phyloP scores from a whole-genome alignment of 2,329 filamentous ascomycete species.

The Dryadomyces quercivorus region DNA sequence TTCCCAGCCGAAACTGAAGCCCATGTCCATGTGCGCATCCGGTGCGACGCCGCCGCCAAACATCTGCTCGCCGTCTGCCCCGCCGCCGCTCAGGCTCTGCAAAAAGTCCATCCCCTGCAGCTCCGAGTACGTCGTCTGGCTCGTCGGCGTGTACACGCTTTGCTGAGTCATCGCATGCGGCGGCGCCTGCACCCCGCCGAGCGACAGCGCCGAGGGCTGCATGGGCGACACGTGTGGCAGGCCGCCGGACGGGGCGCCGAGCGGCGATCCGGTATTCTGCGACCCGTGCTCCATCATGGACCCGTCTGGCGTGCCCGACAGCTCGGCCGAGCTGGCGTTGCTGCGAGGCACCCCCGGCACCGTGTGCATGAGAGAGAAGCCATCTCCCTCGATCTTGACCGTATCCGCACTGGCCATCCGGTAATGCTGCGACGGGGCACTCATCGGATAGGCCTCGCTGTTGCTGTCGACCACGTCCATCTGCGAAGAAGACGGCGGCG shows the following conservation, averaged over 20 bases:
- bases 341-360: slow-evolving; percentile 27
- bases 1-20: slow-evolving; percentile 55
- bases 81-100: slow-evolving; percentile 25
- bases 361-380: slow-evolving; percentile 25
- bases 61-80: slow-evolving; percentile 2
- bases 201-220: slow-evolving; percentile 11
- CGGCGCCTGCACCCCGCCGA: slow-evolving; percentile 19
- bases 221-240: slow-evolving; percentile 5
- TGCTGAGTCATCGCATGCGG: slow-evolving; percentile 12
- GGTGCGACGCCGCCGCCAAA: slow-evolving; percentile 15
- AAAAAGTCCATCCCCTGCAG: slow-evolving; percentile 43
- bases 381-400: slow-evolving; percentile 26
- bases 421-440: slow-evolving; percentile 6
- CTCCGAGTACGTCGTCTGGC: slow-evolving; percentile 31
- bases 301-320: slow-evolving; percentile 13
- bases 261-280: background rate
- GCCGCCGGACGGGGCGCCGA: background rate
- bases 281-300: slow-evolving; percentile 23
- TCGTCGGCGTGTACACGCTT: slow-evolving; percentile 13
- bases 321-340: slow-evolving; percentile 24
- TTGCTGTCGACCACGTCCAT: background rate
- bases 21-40: slow-evolving; percentile 48
- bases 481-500: slow-evolving; percentile 7
- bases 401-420: slow-evolving; percentile 7
- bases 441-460: background rate